Percentiles rank a stretch among this genome's conserved stretches.
Evolutionary conservation across 2,329 filamentous ascomycete genomes (phyloP).

Genomic region (Aspergillus persii): DNA sequence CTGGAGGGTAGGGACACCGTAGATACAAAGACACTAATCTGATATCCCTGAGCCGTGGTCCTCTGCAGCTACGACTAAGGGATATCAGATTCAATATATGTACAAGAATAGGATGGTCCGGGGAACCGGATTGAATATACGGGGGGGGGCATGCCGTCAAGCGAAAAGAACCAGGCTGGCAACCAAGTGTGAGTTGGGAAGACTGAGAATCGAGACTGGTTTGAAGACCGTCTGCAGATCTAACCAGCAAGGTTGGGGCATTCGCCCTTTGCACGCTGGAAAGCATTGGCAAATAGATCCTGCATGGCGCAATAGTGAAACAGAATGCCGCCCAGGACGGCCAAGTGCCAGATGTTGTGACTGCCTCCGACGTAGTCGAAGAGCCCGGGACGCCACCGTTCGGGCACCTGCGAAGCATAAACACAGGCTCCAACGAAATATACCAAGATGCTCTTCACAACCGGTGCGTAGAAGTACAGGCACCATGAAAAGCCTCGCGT

Average conservation of each 20-base stretch:
- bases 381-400: conserved; percentile 85
- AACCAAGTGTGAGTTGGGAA: not conserved
- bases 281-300: conserved; percentile 80
- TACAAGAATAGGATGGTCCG: conserved; percentile 10
- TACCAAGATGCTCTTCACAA: conserved; percentile 80
- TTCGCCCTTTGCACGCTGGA: conserved; percentile 61
- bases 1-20: not conserved
- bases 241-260: conserved; percentile 31
- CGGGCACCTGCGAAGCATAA: conserved; percentile 89
- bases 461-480: conserved; percentile 83
- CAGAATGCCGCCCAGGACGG: conserved; percentile 90
- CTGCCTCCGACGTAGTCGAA: conserved; percentile 96
- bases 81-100: conserved; percentile 7
- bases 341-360: conserved; percentile 97
- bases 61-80: not conserved
- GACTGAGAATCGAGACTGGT: not conserved
- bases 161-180: conserved; percentile 1
- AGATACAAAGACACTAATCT: not conserved
- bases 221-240: not conserved
- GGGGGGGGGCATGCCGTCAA: conserved; percentile 15
- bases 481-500: conserved; percentile 78
- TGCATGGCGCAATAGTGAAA: conserved; percentile 98
- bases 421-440: conserved; percentile 82
- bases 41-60: not conserved
- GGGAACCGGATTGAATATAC: conserved; percentile 17